A percentile compares a stretch with the other conserved stretches of the same genome.
Evolutionary conservation across 1,284 basidiomycete genomes (phyloP).

Genomic region (Leccinum solheimii): DNA sequence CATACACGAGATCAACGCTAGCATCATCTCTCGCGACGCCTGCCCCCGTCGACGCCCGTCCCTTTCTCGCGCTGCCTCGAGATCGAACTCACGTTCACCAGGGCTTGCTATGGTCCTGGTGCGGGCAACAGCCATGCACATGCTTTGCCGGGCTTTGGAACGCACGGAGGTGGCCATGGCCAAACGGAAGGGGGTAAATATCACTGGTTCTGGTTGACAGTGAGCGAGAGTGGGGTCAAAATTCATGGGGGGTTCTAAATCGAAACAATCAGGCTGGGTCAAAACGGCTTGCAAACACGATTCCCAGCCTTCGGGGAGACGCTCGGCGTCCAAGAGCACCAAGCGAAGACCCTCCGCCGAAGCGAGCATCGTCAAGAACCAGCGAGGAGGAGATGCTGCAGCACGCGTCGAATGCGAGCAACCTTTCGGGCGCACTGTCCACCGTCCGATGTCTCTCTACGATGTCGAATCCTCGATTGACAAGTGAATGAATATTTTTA

Average conservation of each 20-base stretch:
- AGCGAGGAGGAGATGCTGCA: slow-evolving; percentile 44
- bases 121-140: slow-evolving; percentile 17
- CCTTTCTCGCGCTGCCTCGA: slow-evolving; percentile 8
- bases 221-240: slow-evolving; percentile 12
- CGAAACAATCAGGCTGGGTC: slow-evolving; percentile 26
- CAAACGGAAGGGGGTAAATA: slow-evolving; percentile 23
- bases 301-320: slow-evolving; percentile 70
- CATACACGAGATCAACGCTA: slow-evolving; percentile 18
- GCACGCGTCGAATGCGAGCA: slow-evolving; percentile 66
- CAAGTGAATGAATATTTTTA: slow-evolving; percentile 46
- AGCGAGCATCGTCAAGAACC: slow-evolving; percentile 39
- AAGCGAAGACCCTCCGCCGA: slow-evolving; percentile 63
- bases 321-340: slow-evolving; percentile 58
- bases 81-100: slow-evolving; percentile 22
- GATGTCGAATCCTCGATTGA: slow-evolving; percentile 72
- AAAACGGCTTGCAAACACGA: slow-evolving; percentile 54
- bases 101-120: slow-evolving; percentile 16
- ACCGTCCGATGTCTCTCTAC: slow-evolving; percentile 62
- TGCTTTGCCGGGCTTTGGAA: slow-evolving; percentile 19
- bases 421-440: slow-evolving; percentile 62
- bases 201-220: slow-evolving; percentile 31
- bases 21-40: slow-evolving; percentile 20
- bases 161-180: slow-evolving; percentile 17
- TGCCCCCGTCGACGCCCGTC: slow-evolving; percentile 7
- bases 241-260: slow-evolving; percentile 3